A percentile compares a stretch with the other conserved stretches of the same genome.
Evolutionary conservation across 1,284 basidiomycete species (phyloP).

Genomic region (Ustilago sp.): DNA sequence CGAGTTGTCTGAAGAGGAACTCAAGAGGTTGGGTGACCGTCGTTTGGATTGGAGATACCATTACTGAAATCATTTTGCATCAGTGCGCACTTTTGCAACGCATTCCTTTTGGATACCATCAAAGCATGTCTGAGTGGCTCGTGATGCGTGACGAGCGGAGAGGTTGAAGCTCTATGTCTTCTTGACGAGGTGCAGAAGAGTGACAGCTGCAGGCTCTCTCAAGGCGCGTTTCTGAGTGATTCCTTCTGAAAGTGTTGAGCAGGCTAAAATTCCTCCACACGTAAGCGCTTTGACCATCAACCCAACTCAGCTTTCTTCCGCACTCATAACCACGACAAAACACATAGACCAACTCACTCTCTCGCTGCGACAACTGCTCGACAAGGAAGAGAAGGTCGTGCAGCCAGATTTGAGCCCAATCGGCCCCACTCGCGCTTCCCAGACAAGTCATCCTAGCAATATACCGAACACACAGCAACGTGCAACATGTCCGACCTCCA

Average conservation of each 20-base stretch:
- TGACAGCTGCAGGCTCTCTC: not conserved
- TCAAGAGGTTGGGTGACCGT: slow-evolving; percentile 27
- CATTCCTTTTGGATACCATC: not conserved
- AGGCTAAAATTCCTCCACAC: not conserved
- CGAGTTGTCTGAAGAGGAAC: slow-evolving; percentile 18
- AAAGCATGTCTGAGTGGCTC: too few relatives aligned
- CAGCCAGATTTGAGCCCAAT: too few relatives aligned
- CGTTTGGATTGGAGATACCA: slow-evolving; percentile 47
- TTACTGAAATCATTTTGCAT: not conserved
- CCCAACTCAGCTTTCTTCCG: not conserved
- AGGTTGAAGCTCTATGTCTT: not conserved
- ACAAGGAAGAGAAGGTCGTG: too few relatives aligned
- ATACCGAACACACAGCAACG: not conserved
- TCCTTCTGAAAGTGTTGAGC: not conserved
- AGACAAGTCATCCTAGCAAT: not conserved
- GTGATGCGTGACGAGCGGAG: too few relatives aligned
- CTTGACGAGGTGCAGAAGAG: not conserved
- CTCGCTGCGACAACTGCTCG: not conserved
- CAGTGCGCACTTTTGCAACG: not conserved
- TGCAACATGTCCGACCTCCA: slow-evolving; percentile 41
- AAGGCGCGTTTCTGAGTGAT: not conserved
- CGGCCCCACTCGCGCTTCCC: not conserved
- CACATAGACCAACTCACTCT: not conserved
- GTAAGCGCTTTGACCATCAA: not conserved
- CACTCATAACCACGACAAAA: not conserved